Evolutionary conservation across 163 green algal genomes (phyloP).

Genomic region (Scenedesmus sp.): DNA sequence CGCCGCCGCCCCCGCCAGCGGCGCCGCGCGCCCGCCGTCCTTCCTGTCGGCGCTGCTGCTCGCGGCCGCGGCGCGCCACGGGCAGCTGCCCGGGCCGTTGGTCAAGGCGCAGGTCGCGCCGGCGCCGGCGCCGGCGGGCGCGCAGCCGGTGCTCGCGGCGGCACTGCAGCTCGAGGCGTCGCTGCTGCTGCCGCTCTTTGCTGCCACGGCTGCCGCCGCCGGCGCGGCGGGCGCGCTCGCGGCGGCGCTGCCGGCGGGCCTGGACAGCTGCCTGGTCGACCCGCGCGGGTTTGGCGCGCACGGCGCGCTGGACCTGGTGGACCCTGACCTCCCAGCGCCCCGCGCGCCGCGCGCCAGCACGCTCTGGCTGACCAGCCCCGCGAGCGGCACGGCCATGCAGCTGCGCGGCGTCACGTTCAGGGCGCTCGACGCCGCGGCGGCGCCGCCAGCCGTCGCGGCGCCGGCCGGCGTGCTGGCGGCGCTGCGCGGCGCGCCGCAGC

Average conservation of each 20-base stretch:
- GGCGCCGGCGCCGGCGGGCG: not conserved
- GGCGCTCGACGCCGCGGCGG: too few species aligned
- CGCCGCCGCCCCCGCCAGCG: too few species aligned
- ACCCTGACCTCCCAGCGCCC: conserved; percentile 27
- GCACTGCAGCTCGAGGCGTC: conserved; percentile 29
- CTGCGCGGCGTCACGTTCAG: conserved; percentile 19
- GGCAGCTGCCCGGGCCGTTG: conserved; percentile 23
- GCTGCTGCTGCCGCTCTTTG: conserved; percentile 22
- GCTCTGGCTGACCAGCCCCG: conserved; percentile 38
- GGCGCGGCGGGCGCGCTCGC: not conserved
- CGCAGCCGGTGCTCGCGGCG: conserved; percentile 29
- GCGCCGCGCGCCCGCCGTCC: not conserved
- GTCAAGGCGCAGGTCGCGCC: conserved; percentile 16
- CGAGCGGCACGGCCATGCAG: conserved; percentile 26
- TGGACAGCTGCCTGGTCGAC: conserved; percentile 9
- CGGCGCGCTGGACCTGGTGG: conserved; percentile 18
- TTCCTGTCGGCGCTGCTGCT: not conserved
- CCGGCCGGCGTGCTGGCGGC: too few species aligned
- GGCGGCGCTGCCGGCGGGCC: not conserved
- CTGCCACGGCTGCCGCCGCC: conserved; percentile 1
- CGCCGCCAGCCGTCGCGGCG: too few species aligned
- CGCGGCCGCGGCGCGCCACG: not conserved
- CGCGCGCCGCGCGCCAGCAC: not conserved
- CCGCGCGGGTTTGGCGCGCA: conserved; percentile 13
- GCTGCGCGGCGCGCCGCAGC: too few species aligned